These are phyloP conservation scores for Bacterosira constricta DNA, from an alignment of 108 stramenopile species.

Conservation along the genomic window DNA sequence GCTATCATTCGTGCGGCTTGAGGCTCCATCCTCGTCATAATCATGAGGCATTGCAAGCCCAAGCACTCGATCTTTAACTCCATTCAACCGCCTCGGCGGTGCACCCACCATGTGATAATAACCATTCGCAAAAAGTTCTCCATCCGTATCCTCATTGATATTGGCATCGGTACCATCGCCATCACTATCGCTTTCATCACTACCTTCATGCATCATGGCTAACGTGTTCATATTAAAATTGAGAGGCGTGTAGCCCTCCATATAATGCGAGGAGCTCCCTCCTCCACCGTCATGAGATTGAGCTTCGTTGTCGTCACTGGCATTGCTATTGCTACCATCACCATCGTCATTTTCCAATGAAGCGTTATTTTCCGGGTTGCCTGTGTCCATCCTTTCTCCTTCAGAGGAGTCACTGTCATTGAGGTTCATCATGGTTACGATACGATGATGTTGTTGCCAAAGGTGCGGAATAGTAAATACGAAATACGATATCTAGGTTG, in stretches of 20 bases:
- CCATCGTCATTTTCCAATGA: neutral
- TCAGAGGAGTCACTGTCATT: too few species aligned
- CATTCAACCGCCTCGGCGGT: constrained; percentile 32
- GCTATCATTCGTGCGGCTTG: neutral
- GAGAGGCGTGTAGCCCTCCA: constrained; percentile 53
- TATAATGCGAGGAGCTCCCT: constrained; percentile 19
- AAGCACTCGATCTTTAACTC: constrained; percentile 27
- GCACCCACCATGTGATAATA: constrained; percentile 40
- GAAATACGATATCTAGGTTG: too few species aligned
- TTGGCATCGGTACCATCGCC: neutral
- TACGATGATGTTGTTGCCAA: too few species aligned
- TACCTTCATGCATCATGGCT: constrained; percentile 10
- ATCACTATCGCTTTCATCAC: constrained; percentile 8
- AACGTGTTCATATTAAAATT: constrained; percentile 44
- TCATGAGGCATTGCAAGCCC: neutral
- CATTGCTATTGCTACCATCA: neutral
- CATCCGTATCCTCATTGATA: constrained; percentile 8
- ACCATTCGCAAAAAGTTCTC: constrained; percentile 16
- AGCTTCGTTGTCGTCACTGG: neutral
- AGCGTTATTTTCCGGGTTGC: neutral
- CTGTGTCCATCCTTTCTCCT: neutral
- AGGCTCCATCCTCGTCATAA: constrained; percentile 9
- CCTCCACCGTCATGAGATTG: too few species aligned
- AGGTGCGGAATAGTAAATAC: too few species aligned
- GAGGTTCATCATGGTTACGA: too few species aligned